Percentiles rank a stretch among this genome's conserved stretches.
Conservation (phyloP, 208 protist genomes). For the Herpetomonas samuelpessoai region DNA sequence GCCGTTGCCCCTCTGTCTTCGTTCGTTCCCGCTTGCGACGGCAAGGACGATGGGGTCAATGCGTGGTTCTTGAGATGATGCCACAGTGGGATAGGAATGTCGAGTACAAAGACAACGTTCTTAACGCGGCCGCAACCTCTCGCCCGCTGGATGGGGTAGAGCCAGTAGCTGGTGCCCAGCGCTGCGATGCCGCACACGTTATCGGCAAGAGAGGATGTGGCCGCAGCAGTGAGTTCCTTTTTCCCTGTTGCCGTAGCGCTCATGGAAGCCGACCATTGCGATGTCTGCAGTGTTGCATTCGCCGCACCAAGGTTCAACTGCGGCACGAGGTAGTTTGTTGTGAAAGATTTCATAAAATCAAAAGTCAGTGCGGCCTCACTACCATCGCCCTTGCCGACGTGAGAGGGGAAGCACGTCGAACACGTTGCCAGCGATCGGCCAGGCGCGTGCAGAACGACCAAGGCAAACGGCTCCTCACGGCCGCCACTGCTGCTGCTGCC, state of each 20-base stretch:
- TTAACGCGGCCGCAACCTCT: neutral
- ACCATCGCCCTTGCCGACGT: too few species aligned
- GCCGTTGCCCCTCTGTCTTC: neutral
- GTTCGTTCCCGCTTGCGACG: neutral
- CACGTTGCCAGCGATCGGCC: too few species aligned
- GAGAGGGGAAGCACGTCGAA: too few species aligned
- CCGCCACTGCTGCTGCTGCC: too few species aligned
- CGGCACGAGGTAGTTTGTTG: too few species aligned
- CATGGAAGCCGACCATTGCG: neutral
- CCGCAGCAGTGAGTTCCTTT: neutral
- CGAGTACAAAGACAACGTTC: conserved; percentile 32
- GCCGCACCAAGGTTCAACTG: too few species aligned
- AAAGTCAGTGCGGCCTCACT: too few species aligned
- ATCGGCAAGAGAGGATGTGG: neutral
- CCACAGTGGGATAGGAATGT: conserved; percentile 20
- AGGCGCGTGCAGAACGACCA: too few species aligned
- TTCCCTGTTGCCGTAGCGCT: neutral
- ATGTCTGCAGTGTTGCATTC: neutral
- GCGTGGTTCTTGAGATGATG: neutral
- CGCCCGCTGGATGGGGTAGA: neutral
- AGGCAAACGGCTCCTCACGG: too few species aligned
- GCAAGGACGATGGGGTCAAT: too few species aligned
- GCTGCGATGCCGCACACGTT: conserved; percentile 9
- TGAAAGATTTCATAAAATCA: too few species aligned
- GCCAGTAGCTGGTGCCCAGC: conserved; percentile 32